Conservation (phyloP, 345 rosid genomes). For the Excoecaria cochinchinensis region DNA sequence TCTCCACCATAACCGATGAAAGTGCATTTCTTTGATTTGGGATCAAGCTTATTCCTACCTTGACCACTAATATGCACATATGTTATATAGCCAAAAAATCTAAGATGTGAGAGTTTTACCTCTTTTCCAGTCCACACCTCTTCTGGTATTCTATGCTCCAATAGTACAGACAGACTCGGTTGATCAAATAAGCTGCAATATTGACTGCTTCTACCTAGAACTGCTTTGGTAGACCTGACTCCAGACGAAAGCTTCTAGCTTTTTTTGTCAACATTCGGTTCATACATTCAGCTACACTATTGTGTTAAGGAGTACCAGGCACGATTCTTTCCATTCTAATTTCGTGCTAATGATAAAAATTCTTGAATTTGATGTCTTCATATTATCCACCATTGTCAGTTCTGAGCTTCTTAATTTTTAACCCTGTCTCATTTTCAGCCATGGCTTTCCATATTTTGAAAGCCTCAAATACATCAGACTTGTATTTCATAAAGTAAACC, state of each 20-base stretch:
- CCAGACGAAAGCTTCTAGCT: not conserved
- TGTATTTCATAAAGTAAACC: too few species aligned
- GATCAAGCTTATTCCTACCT: not conserved
- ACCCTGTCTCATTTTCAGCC: too few species aligned
- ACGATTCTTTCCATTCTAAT: too few species aligned
- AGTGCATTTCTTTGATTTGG: not conserved
- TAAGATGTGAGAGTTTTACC: not conserved
- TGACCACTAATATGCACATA: constrained; percentile 2
- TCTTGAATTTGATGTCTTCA: too few species aligned
- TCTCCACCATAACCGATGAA: not conserved
- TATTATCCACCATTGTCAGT: too few species aligned
- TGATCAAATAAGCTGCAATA: not conserved
- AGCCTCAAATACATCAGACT: too few species aligned
- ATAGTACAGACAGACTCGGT: not conserved
- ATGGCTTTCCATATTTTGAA: too few species aligned
- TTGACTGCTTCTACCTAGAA: not conserved
- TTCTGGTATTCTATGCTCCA: not conserved
- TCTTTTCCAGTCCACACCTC: not conserved
- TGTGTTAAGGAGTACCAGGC: too few species aligned
- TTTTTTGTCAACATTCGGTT: too few species aligned
- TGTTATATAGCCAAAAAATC: not conserved
- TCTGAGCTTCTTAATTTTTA: too few species aligned
- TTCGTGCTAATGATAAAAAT: too few species aligned
- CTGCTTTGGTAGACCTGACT: constrained; percentile 1
- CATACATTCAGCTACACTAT: too few species aligned